Evolutionary conservation across 306 rosid genomes (phyloP).

Genomic region (Citrullus colocynthis): DNA sequence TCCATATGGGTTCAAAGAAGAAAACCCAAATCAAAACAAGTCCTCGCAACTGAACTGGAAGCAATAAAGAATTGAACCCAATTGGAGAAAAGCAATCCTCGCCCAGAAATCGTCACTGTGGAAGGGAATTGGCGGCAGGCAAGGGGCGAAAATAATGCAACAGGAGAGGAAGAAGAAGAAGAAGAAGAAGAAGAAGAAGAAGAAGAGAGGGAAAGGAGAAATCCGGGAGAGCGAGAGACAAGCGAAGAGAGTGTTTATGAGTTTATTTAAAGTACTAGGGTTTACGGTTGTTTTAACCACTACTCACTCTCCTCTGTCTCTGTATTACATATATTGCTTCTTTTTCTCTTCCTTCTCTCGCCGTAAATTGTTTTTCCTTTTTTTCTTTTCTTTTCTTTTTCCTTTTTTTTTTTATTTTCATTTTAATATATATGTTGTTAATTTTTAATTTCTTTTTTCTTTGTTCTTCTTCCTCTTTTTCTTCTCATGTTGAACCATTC

Average conservation of each 20-base stretch:
- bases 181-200: constrained; percentile 12
- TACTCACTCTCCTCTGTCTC: not conserved
- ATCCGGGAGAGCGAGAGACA: not conserved
- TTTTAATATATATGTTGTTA: no score
- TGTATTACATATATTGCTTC: not conserved
- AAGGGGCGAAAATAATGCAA: not conserved
- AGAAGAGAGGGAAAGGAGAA: not conserved
- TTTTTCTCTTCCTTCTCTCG: not conserved
- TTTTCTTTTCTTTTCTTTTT: no score
- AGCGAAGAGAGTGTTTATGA: not conserved
- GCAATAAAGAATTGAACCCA: constrained; percentile 13
- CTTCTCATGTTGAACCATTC: no score
- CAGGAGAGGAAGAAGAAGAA: constrained; percentile 1
- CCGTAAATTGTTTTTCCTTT: not conserved
- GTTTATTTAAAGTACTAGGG: not conserved
- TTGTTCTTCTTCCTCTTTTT: no score
- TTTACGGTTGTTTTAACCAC: not conserved
- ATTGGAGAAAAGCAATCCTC: not conserved
- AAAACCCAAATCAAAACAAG: not conserved
- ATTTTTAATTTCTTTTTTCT: no score
- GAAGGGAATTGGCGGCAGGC: not conserved
- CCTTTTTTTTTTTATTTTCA: no score
- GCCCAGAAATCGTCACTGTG: not conserved
- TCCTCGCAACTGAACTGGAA: not conserved
- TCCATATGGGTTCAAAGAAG: constrained; percentile 34